A percentile compares a stretch with the other conserved stretches of the same genome.
phyloP scores from a whole-genome alignment of 768 basidiomycete genomes.

The Lactifluus subvellereus region DNA sequence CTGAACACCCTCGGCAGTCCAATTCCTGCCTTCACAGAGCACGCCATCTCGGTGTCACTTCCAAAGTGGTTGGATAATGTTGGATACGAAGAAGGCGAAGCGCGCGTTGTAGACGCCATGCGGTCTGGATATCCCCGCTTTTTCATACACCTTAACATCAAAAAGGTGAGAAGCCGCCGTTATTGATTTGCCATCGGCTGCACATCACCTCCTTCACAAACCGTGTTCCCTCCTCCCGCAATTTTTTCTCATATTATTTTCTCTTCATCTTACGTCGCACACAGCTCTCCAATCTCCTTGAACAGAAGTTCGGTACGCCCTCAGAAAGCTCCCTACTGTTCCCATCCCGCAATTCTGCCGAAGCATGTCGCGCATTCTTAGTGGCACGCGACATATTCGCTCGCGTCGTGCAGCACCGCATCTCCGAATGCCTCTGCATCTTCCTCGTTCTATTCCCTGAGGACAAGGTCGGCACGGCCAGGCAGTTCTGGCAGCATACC shows the following conservation, averaged over 20 bases:
- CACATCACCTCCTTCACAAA: too few relatives aligned
- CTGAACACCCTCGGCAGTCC: slow-evolving; percentile 40
- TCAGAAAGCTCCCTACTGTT: slow-evolving; percentile 77
- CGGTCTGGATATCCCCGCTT: slow-evolving; percentile 91
- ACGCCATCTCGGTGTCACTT: slow-evolving; percentile 92
- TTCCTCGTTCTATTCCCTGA: slow-evolving; percentile 77
- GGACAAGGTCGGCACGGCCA: slow-evolving; percentile 58
- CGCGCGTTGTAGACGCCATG: slow-evolving; percentile 74
- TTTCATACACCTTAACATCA: slow-evolving; percentile 82
- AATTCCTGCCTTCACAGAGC: slow-evolving; percentile 65
- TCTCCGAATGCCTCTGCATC: slow-evolving; percentile 46
- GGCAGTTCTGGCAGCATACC: slow-evolving; percentile 95
- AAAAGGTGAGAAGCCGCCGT: slow-evolving; percentile 48
- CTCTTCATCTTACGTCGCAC: neutral
- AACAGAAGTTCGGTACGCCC: slow-evolving; percentile 66
- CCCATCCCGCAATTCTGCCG: slow-evolving; percentile 65
- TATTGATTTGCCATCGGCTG: neutral
- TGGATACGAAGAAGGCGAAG: slow-evolving; percentile 85
- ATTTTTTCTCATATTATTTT: neutral
- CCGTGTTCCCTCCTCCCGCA: neutral
- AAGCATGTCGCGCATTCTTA: slow-evolving; percentile 71
- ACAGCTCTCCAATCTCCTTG: slow-evolving; percentile 74
- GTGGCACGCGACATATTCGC: slow-evolving; percentile 45
- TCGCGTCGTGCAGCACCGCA: slow-evolving; percentile 63
- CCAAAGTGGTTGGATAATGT: slow-evolving; percentile 91